phyloP scores from a whole-genome alignment of 2,329 filamentous ascomycete genomes.

The Emergomyces africanus region DNA sequence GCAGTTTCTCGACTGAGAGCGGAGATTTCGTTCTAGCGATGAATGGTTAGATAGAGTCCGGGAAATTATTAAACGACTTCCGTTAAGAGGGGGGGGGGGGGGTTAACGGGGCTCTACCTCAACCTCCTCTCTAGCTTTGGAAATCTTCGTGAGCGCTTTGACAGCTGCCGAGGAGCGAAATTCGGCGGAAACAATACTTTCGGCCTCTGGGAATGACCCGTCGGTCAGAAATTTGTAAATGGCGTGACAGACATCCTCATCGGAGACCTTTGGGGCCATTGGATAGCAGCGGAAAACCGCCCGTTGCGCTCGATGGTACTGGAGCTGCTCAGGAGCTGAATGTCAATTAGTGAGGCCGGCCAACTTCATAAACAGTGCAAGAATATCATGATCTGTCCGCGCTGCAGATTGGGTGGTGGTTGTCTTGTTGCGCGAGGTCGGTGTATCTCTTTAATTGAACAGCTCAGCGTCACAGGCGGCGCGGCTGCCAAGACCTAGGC shows the following conservation, averaged over 20 bases:
- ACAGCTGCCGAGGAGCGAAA: constrained; percentile 38
- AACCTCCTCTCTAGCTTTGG: constrained; percentile 39
- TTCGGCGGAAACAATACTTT: constrained; percentile 41
- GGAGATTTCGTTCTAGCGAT: constrained; percentile 54
- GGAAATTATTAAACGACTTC: background rate
- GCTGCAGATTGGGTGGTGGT: background rate
- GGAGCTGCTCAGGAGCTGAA: background rate
- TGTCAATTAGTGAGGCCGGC: background rate
- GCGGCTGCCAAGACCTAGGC: background rate
- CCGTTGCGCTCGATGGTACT: background rate
- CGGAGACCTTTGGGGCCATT: constrained; percentile 27
- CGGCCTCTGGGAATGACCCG: constrained; percentile 44
- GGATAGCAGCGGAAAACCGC: background rate
- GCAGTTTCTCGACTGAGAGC: constrained; percentile 63
- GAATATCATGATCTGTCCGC: background rate
- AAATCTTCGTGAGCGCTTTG: constrained; percentile 38
- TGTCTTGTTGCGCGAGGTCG: too few relatives aligned
- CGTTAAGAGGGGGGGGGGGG: too few relatives aligned
- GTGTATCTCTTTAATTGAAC: background rate
- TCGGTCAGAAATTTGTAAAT: constrained; percentile 52
- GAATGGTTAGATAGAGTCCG: background rate
- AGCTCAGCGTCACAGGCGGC: background rate
- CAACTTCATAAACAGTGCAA: background rate
- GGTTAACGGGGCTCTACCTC: constrained; percentile 29
- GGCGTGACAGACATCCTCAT: constrained; percentile 40